Base-by-base conservation (phyloP, 2,329 filamentous ascomycete genomes). In the Pyrenochaeta sp. region DNA sequence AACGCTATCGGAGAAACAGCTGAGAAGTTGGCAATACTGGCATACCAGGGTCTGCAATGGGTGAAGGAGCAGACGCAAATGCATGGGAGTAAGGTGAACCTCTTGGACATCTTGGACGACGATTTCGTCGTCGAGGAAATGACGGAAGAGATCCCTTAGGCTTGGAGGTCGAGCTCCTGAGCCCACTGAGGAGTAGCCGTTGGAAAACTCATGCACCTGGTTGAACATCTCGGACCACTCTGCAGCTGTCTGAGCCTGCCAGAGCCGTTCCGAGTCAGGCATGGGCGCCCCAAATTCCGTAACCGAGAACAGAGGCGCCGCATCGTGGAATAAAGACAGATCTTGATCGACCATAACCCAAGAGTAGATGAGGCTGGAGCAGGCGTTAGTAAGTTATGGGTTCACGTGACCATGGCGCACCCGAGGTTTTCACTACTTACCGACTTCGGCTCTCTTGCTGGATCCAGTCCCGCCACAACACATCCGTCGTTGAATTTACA, bases 301-400 rank as follows among this genome's bases (percentile, higher is more conserved):
- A 52, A 90, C 84, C 13, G 87, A 85, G 54, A 91, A 84, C 32
- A 90, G 78, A 0, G 74, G 73, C 30, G 68, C 68, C 2, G 71
- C 68, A 67, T 84, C 80, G 53, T 82, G 72, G 65, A 61, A 79
- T 67, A 50, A 74, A 3, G 74, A 73, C 2, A 75, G 48, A 50
- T 92, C 90, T 67, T 91, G 89, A 69, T 92, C 90, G 25, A 90
- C 83, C 85, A 90, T 90, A 22, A 89, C 86, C 87, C 89, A 91
- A 53, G 89, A 90, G 76, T 91, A 91, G n/a, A 90, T 85, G 32
- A 91, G 80, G 64, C 89, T 89, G 45, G 5, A 37, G 19, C 24
- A 4, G 22, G 43, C 69, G 64, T 70, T 61, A 70, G 61, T 47
- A 54, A 50, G 59, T 45, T 40, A 15, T 44, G 40, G 19, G n/a